A percentile compares a stretch with the other conserved stretches of the same genome.
Evolutionary conservation across 345 rosid genomes (phyloP).

Genomic region (Arabidopsis thaliana): DNA sequence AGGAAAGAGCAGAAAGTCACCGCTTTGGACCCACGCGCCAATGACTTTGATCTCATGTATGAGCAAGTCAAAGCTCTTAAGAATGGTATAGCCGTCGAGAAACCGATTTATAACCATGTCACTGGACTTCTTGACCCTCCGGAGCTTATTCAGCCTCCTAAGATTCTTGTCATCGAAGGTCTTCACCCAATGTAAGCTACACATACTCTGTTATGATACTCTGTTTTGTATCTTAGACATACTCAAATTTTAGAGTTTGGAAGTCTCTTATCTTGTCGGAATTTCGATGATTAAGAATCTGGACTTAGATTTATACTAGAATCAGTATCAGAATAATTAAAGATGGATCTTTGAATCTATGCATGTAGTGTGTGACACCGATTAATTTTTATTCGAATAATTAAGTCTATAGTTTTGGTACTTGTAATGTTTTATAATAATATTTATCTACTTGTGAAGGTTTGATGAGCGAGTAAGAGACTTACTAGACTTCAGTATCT

Average conservation of each 20-base stretch:
- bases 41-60: constrained; percentile 92
- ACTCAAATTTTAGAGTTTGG: neutral
- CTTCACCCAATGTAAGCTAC: constrained; percentile 92
- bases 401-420: constrained; percentile 21
- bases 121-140: constrained; percentile 91
- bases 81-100: constrained; percentile 73
- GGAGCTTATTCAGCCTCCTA: constrained; percentile 90
- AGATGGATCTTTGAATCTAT: constrained; percentile 18
- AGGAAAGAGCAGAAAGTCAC: constrained; percentile 93
- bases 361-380: constrained; percentile 20
- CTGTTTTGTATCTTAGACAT: constrained; percentile 27
- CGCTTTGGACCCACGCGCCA: constrained; percentile 93
- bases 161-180: constrained; percentile 98
- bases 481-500: constrained; percentile 88
- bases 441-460: constrained; percentile 52
- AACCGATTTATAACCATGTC: constrained; percentile 96
- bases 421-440: constrained; percentile 9
- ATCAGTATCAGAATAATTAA: constrained; percentile 22
- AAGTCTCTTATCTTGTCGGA: constrained; percentile 34
- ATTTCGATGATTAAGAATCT: constrained; percentile 37
- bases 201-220: constrained; percentile 33
- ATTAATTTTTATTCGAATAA: constrained; percentile 21
- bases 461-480: constrained; percentile 87
- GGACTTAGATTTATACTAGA: constrained; percentile 11
- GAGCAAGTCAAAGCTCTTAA: constrained; percentile 93